phyloP scores from a whole-genome alignment of 1,284 basidiomycete genomes.

The Fistulina hepatica region DNA sequence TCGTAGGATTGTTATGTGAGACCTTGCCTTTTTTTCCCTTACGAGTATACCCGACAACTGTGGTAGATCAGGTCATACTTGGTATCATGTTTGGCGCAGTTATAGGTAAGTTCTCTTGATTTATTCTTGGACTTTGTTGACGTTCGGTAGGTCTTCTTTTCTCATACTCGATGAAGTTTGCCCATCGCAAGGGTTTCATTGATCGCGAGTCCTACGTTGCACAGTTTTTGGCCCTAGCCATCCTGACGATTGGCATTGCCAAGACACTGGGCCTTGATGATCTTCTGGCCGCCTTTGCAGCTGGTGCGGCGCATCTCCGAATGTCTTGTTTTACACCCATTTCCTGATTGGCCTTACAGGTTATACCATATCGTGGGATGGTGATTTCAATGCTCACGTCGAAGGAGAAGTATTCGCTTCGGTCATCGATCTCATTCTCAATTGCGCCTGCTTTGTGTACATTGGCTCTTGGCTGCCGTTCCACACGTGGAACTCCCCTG shows the following conservation, averaged over 20 bases:
- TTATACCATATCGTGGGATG: constrained; percentile 89
- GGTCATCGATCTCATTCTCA: constrained; percentile 79
- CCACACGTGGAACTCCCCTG: constrained; percentile 46
- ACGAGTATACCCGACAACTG: constrained; percentile 1
- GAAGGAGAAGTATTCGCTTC: constrained; percentile 82
- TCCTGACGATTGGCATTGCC: constrained; percentile 72
- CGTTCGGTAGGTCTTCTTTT: constrained; percentile 48
- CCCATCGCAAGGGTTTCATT: constrained; percentile 66
- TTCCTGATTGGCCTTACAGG: constrained; percentile 30
- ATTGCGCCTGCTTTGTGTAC: constrained; percentile 82
- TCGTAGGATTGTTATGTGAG: constrained; percentile 71
- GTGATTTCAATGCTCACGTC: constrained; percentile 78
- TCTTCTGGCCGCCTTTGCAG: constrained; percentile 84
- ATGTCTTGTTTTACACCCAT: constrained; percentile 2
- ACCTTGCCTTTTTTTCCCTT: constrained; percentile 12
- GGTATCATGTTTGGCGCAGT: constrained; percentile 71
- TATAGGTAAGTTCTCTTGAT: constrained; percentile 40
- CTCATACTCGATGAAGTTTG: constrained; percentile 74
- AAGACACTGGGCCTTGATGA: constrained; percentile 79
- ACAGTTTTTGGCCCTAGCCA: constrained; percentile 77
- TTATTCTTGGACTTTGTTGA: neutral
- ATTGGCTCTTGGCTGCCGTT: constrained; percentile 89
- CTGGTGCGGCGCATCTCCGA: constrained; percentile 36
- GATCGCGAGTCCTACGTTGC: constrained; percentile 89
- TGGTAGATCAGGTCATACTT: constrained; percentile 79